phyloP scores from a whole-genome alignment of 2,329 filamentous ascomycete species.

The Akanthomyces uredinophilus region DNA sequence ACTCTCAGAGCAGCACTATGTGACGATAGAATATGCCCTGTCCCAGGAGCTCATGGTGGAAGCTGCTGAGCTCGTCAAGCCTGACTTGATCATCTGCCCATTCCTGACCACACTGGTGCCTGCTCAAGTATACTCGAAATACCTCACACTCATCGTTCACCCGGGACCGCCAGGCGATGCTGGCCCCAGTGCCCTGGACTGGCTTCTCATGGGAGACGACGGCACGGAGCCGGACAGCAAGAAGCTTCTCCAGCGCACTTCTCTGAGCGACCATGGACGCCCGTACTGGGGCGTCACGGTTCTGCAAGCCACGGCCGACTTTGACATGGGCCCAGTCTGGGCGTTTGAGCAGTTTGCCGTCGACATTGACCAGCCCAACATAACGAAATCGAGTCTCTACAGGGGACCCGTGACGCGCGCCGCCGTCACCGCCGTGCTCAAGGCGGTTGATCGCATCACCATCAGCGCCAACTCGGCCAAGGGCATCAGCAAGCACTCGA shows the following conservation, averaged over 20 bases:
- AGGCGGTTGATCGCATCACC: constrained; percentile 33
- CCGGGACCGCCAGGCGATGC: constrained; percentile 38
- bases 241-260: constrained; percentile 24
- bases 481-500: not conserved
- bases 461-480: constrained; percentile 19
- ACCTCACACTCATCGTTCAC: constrained; percentile 36
- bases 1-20: constrained; percentile 30
- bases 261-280: constrained; percentile 26
- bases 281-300: constrained; percentile 38
- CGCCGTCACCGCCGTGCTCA: constrained; percentile 31
- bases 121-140: constrained; percentile 30
- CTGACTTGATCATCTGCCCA: constrained; percentile 37
- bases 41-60: constrained; percentile 31
- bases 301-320: constrained; percentile 34
- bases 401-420: constrained; percentile 34
- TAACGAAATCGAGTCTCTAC: constrained; percentile 38
- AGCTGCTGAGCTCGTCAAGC: constrained; percentile 31
- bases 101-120: constrained; percentile 36
- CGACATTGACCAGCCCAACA: constrained; percentile 33
- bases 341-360: constrained; percentile 38
- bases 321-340: constrained; percentile 40
- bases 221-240: constrained; percentile 28
- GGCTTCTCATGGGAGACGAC: constrained; percentile 38
- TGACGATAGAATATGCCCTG: constrained; percentile 36
- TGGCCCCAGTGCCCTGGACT: constrained; percentile 37